Percentiles rank a stretch among this genome's conserved stretches.
Evolutionary conservation across 2,329 filamentous ascomycete genomes (phyloP).

Genomic region (Delphinella strobiligena): DNA sequence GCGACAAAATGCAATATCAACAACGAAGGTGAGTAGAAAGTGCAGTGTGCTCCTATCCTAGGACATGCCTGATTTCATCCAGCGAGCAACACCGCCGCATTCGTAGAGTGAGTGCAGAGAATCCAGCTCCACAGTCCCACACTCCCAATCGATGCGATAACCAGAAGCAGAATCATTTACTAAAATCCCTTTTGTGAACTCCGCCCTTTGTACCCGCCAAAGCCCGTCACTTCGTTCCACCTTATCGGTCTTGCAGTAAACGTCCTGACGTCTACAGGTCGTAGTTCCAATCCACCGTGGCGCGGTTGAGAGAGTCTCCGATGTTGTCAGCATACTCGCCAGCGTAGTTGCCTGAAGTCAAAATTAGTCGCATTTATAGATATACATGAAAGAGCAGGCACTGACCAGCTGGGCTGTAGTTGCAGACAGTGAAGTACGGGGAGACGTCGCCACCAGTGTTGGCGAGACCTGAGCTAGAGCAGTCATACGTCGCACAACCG

Average conservation of each 20-base stretch:
- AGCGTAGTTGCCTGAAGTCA: slow-evolving; percentile 39
- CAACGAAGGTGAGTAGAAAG: neutral
- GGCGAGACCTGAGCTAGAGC: slow-evolving; percentile 39
- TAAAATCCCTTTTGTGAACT: neutral
- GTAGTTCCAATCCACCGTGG: slow-evolving; percentile 8
- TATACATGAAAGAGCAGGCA: slow-evolving; percentile 8
- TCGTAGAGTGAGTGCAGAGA: slow-evolving; percentile 1
- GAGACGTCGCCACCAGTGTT: slow-evolving; percentile 29
- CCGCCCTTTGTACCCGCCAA: slow-evolving; percentile 2
- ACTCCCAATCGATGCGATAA: slow-evolving; percentile 5
- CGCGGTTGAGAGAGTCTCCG: slow-evolving; percentile 19
- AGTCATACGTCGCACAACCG: slow-evolving; percentile 50
- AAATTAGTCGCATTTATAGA: slow-evolving; percentile 15
- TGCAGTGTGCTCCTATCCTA: too few species aligned
- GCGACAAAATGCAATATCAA: neutral
- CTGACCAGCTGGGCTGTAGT: slow-evolving; percentile 67
- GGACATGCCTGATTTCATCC: too few species aligned
- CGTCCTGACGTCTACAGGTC: slow-evolving; percentile 2
- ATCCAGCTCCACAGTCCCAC: slow-evolving; percentile 6
- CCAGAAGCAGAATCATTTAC: neutral
- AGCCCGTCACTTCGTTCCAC: neutral
- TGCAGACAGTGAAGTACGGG: slow-evolving; percentile 75
- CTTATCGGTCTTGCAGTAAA: too few species aligned
- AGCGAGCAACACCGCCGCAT: neutral
- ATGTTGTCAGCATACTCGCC: slow-evolving; percentile 45